Evolutionary conservation across 2,329 filamentous ascomycete species (phyloP).

Genomic region (Aspergillus sp.): DNA sequence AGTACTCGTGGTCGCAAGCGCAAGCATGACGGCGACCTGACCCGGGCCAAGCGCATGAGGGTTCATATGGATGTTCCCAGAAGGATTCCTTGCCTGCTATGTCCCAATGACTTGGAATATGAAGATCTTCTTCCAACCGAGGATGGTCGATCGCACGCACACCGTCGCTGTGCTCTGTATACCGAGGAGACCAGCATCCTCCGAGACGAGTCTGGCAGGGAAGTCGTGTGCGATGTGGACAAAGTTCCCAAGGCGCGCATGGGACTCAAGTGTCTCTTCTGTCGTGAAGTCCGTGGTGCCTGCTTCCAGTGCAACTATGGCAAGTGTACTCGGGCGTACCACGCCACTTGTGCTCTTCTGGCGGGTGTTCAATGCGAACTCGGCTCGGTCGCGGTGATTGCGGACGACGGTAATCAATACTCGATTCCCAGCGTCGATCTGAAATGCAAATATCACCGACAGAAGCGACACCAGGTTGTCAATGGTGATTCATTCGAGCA

Average conservation of each 20-base stretch:
- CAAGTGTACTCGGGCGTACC: constrained; percentile 89
- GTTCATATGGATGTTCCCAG: constrained; percentile 64
- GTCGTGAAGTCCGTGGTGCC: constrained; percentile 86
- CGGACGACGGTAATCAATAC: constrained; percentile 86
- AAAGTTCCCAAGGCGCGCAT: constrained; percentile 78
- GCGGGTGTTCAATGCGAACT: constrained; percentile 89
- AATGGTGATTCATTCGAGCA: constrained; percentile 64
- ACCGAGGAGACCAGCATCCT: constrained; percentile 88
- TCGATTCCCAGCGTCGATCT: constrained; percentile 88
- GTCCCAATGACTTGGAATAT: constrained; percentile 79
- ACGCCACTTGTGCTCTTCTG: constrained; percentile 86
- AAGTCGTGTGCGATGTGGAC: constrained; percentile 70
- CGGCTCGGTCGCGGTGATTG: constrained; percentile 76
- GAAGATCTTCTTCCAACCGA: constrained; percentile 81
- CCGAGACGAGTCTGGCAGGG: constrained; percentile 57
- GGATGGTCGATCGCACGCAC: constrained; percentile 71
- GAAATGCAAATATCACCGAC: constrained; percentile 87
- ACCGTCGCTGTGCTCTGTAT: constrained; percentile 82
- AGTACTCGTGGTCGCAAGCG: constrained; percentile 56
- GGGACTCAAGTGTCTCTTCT: constrained; percentile 91
- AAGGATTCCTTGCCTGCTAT: constrained; percentile 80
- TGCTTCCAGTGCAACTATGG: constrained; percentile 95
- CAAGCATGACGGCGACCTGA: constrained; percentile 52
- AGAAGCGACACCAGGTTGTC: constrained; percentile 72
- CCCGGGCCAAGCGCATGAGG: constrained; percentile 69